These are phyloP conservation scores for Pyrenula aspistea DNA, from an alignment of 495 filamentous ascomycete species.

Conservation along the genomic window DNA sequence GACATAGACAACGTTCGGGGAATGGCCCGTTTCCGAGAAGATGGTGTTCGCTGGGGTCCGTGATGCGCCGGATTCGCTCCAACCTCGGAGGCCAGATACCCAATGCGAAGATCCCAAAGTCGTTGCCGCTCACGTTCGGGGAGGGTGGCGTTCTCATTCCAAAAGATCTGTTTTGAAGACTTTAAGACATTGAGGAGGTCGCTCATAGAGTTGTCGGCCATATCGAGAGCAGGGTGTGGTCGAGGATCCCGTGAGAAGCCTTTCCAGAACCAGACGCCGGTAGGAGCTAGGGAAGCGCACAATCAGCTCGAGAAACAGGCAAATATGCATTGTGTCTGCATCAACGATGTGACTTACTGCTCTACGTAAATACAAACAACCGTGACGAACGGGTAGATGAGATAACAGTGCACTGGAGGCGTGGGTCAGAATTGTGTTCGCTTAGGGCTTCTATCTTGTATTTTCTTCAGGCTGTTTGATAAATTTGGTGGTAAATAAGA, in stretches of 20 bases:
- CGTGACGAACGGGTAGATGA: too few relatives aligned
- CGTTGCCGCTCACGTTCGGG: neutral
- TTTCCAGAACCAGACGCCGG: neutral
- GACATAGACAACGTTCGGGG: neutral
- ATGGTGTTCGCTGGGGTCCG: neutral
- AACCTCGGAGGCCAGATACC: neutral
- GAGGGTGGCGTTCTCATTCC: neutral
- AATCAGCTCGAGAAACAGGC: neutral
- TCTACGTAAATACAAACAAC: neutral
- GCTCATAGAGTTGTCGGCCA: neutral
- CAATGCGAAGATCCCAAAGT: neutral
- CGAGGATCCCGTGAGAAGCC: neutral
- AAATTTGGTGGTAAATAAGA: too few relatives aligned
- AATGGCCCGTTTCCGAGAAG: neutral
- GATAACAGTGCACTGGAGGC: too few relatives aligned
- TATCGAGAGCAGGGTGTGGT: neutral
- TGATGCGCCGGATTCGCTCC: neutral
- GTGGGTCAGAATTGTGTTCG: too few relatives aligned
- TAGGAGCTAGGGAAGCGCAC: neutral
- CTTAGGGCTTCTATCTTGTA: too few relatives aligned
- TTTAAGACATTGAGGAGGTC: neutral
- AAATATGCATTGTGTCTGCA: too few relatives aligned
- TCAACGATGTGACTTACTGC: neutral
- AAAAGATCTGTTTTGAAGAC: conserved; percentile 1
- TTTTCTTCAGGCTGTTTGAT: too few relatives aligned